Conservation (phyloP, 2,329 filamentous ascomycete species). For the Fusarium tricinctum region DNA sequence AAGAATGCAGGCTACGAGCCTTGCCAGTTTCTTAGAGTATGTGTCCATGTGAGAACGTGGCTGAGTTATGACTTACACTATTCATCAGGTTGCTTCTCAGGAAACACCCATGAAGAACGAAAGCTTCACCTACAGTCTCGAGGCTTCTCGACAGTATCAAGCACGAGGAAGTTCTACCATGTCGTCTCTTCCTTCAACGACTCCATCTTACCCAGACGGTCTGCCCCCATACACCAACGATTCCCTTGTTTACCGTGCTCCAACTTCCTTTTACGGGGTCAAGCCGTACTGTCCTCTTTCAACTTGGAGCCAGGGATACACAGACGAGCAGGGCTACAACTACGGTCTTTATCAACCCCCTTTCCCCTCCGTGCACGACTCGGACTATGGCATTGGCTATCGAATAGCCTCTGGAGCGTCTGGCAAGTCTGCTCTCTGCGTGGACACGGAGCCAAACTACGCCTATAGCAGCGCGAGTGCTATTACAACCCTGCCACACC, state of each 20-base stretch:
- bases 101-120: conserved; percentile 51
- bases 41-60: conserved; percentile 32
- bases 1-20: conserved; percentile 76
- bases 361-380: conserved; percentile 42
- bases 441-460: conserved; percentile 50
- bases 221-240: conserved; percentile 39
- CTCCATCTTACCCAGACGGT: conserved; percentile 38
- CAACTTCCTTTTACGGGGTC: conserved; percentile 45
- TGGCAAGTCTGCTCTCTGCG: conserved; percentile 46
- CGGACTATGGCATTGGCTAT: conserved; percentile 49
- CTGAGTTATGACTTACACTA: conserved; percentile 8
- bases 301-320: conserved; percentile 47
- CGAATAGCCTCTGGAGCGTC: conserved; percentile 42
- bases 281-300: conserved; percentile 48
- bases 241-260: conserved; percentile 38
- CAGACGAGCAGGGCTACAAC: conserved; percentile 46
- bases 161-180: conserved; percentile 43
- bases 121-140: conserved; percentile 50
- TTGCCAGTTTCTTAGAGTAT: conserved; percentile 87
- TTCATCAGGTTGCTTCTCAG: conserved; percentile 52
- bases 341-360: conserved; percentile 46
- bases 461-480: conserved; percentile 42
- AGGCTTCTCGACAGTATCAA: conserved; percentile 52
- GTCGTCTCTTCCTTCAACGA: conserved; percentile 26
- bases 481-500: conserved; percentile 33